Evolutionary conservation across 208 protist species (phyloP).

Genomic region (Acanthamoeba culbertsoni): DNA sequence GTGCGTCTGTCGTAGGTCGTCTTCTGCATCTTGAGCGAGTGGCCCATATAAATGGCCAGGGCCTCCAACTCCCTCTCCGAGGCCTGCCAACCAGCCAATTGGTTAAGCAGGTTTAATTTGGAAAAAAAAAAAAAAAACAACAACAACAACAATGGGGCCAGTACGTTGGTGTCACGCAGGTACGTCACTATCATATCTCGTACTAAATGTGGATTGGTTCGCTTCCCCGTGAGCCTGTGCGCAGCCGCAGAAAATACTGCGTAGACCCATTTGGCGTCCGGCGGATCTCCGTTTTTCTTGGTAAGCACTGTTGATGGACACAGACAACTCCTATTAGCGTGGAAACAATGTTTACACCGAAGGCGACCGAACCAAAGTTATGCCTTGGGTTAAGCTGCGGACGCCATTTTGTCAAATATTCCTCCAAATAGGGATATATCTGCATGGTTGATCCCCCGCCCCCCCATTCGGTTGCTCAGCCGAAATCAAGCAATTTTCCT

Average conservation of each 20-base stretch:
- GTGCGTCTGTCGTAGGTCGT: constrained; percentile 3
- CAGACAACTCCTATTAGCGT: not conserved
- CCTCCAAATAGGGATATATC: constrained; percentile 3
- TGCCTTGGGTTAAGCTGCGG: constrained; percentile 23
- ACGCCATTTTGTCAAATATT: constrained; percentile 1
- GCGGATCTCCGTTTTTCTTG: not conserved
- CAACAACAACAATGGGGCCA: not conserved
- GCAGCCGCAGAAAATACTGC: constrained; percentile 5
- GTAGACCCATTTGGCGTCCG: constrained; percentile 17
- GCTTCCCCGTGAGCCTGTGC: constrained; percentile 15
- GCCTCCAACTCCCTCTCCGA: constrained; percentile 29
- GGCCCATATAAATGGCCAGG: constrained; percentile 39
- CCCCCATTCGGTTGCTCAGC: too few species aligned
- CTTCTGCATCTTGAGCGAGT: constrained; percentile 40
- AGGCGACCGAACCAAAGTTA: not conserved
- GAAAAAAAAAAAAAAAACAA: not conserved
- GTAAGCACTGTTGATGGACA: not conserved
- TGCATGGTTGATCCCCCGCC: too few species aligned
- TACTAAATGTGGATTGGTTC: constrained; percentile 9
- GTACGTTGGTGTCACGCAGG: constrained; percentile 3
- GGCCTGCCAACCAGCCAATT: too few species aligned
- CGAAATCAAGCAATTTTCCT: not conserved
- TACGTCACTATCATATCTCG: constrained; percentile 51
- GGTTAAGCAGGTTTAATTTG: too few species aligned
- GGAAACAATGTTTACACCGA: not conserved